Evolutionary conservation across 2,329 filamentous ascomycete genomes (phyloP), one percentile per base, ranked within the genome.

Genomic region (Sphaerostilbella broomeana): DNA sequence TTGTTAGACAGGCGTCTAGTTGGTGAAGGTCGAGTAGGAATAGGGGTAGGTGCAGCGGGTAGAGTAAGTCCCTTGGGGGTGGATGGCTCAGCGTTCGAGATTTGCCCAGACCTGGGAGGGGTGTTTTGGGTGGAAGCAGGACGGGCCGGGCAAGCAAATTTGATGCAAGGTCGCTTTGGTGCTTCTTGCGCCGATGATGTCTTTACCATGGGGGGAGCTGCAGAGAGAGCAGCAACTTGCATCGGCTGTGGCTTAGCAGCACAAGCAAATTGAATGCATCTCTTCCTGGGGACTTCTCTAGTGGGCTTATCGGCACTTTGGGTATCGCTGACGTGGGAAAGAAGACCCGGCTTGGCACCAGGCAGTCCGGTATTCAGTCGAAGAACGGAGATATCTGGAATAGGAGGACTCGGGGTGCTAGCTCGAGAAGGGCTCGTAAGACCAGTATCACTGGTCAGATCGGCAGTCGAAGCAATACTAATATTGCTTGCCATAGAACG

Each of bases 201-300:
- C 52, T 56, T 53, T 28, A 54, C 51, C 50, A 62, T 59, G 4
- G 59, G 46, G 26, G 56, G 51, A 17, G 61, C 55, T 18, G 62
- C 37, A 12, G 25, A 26, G 48, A 27, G 17, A 30, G 37, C 38
- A 18, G 24, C 38, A 15, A 21, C 54, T 31, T 68, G 64, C 35
- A 64, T 60, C 47, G 61, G 52, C 18, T 65, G 64, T 6, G 77
- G 70, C 55, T 81, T 85, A 25, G 75, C 75, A 24, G 76, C 81
- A 58, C 90, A 97, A 22, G 87, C 88, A 60, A 97, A 97, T 44
- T 84, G 90, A 51, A 97, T 95, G 61, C 86, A 90, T 44, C 89
- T 79, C 66, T 89, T 95, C 54, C 86, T 84, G 24, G 63, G 63
- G 13, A 50, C 51, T 28, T 59, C 52, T 21, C 49, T 44, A 10